These are phyloP conservation scores for Ceratocystis destructans DNA, from an alignment of 2,329 filamentous ascomycete genomes.

Conservation along the genomic window DNA sequence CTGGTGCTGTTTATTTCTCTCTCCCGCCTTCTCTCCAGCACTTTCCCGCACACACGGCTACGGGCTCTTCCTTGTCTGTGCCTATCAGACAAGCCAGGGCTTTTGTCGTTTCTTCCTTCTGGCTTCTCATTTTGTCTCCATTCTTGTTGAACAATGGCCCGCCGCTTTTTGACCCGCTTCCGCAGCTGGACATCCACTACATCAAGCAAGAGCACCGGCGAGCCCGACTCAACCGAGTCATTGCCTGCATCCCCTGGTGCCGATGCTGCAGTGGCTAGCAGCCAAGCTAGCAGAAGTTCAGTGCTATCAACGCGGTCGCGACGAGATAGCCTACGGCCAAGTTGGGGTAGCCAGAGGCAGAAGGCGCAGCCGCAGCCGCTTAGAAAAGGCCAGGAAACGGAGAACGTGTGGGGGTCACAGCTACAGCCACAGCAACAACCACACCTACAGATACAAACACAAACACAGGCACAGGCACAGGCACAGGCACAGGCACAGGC, in stretches of 20 bases:
- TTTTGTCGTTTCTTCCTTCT: neutral
- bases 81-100: neutral
- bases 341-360: neutral
- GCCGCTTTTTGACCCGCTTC: slow-evolving; percentile 8
- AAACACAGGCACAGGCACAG: neutral
- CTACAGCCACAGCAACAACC: neutral
- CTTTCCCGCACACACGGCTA: neutral
- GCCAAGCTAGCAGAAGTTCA: neutral
- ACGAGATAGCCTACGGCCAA: slow-evolving; percentile 2
- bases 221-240: neutral
- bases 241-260: neutral
- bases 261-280: slow-evolving; percentile 1
- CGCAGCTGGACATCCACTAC: slow-evolving; percentile 14
- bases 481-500: neutral
- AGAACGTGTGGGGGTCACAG: neutral
- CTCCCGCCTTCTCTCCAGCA: neutral
- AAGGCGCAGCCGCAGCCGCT: neutral
- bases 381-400: neutral
- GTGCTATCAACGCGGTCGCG: neutral
- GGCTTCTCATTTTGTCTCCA: no score
- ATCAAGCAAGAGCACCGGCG: slow-evolving; percentile 1
- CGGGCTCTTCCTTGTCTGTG: neutral
- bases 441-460: neutral
- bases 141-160: neutral
- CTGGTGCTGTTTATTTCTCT: slow-evolving; percentile 10